phyloP scores from a whole-genome alignment of 1,139 yeast genomes.

The Lodderomyces metapsilosis region DNA sequence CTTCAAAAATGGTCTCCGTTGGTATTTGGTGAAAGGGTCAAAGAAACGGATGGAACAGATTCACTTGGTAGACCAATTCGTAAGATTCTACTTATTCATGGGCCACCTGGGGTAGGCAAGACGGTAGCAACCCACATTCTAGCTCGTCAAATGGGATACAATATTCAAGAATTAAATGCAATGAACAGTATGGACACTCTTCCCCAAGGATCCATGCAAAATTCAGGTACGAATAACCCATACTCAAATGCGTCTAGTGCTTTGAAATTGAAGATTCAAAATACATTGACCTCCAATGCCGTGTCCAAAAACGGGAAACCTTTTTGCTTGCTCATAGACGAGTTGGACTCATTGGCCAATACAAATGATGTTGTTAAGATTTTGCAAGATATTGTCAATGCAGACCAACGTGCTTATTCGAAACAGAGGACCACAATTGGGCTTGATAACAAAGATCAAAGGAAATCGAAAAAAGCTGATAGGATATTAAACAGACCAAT shows the following conservation, averaged over 20 bases:
- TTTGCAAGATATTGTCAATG: slow-evolving; percentile 55
- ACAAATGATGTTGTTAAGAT: slow-evolving; percentile 69
- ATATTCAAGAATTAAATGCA: slow-evolving; percentile 83
- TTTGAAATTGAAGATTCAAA: slow-evolving; percentile 53
- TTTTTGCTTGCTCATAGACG: slow-evolving; percentile 82
- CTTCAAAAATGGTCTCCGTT: slow-evolving; percentile 73
- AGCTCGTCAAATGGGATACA: slow-evolving; percentile 80
- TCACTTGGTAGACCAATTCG: slow-evolving; percentile 67
- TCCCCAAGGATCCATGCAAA: slow-evolving; percentile 23
- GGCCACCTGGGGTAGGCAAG: slow-evolving; percentile 96
- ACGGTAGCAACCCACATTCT: slow-evolving; percentile 86
- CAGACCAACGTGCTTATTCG: slow-evolving; percentile 54
- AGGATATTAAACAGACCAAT: slow-evolving; percentile 72
- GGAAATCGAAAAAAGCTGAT: slow-evolving; percentile 27
- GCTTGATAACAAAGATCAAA: slow-evolving; percentile 9
- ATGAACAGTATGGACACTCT: slow-evolving; percentile 59
- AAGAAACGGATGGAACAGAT: slow-evolving; percentile 37
- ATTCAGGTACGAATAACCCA: slow-evolving; percentile 7
- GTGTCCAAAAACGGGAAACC: slow-evolving; percentile 57
- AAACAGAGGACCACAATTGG: slow-evolving; percentile 8
- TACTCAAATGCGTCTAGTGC: slow-evolving; percentile 26
- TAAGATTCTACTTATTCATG: slow-evolving; percentile 73
- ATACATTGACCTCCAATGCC: slow-evolving; percentile 66
- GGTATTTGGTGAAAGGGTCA: slow-evolving; percentile 51
- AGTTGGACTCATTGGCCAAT: slow-evolving; percentile 87